Conservation (phyloP, 2,329 filamentous ascomycete genomes). For the Aspergillus sp. region DNA sequence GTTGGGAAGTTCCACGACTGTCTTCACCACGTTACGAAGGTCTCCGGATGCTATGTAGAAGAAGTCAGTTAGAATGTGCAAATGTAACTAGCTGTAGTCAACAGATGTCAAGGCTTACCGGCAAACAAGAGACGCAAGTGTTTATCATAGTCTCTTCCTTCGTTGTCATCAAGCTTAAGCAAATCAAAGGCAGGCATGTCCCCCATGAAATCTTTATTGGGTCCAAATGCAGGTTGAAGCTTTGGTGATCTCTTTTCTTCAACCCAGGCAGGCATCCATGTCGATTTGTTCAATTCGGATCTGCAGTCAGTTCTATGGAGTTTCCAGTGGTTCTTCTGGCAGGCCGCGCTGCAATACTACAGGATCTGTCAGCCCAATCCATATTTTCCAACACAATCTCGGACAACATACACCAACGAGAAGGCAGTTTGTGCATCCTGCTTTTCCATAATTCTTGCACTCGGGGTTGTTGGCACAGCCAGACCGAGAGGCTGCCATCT, state of each 20-base stretch:
- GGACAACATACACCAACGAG: background rate
- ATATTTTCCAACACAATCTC: too few relatives aligned
- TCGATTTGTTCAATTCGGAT: background rate
- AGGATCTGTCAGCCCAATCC: too few relatives aligned
- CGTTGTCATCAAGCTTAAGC: slow-evolving; percentile 31
- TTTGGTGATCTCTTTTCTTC: background rate
- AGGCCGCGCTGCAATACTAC: slow-evolving; percentile 9
- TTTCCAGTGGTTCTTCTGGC: slow-evolving; percentile 10
- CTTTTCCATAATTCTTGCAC: background rate
- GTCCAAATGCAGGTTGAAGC: too few relatives aligned
- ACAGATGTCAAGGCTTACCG: slow-evolving; percentile 14
- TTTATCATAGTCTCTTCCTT: slow-evolving; percentile 22
- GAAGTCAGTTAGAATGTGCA: background rate
- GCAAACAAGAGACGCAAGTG: slow-evolving; percentile 38
- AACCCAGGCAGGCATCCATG: slow-evolving; percentile 7
- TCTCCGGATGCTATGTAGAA: slow-evolving; percentile 45
- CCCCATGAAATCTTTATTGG: slow-evolving; percentile 40
- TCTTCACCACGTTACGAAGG: slow-evolving; percentile 45
- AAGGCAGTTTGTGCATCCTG: background rate
- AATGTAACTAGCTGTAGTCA: too few relatives aligned
- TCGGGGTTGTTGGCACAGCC: background rate
- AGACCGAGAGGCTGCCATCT: background rate
- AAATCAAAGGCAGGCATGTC: slow-evolving; percentile 45
- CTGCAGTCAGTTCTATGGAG: slow-evolving; percentile 1
- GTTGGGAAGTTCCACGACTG: slow-evolving; percentile 35